Evolutionary conservation across 805 yeast species (phyloP).

Genomic region (Schwanniomyces yamadae): DNA sequence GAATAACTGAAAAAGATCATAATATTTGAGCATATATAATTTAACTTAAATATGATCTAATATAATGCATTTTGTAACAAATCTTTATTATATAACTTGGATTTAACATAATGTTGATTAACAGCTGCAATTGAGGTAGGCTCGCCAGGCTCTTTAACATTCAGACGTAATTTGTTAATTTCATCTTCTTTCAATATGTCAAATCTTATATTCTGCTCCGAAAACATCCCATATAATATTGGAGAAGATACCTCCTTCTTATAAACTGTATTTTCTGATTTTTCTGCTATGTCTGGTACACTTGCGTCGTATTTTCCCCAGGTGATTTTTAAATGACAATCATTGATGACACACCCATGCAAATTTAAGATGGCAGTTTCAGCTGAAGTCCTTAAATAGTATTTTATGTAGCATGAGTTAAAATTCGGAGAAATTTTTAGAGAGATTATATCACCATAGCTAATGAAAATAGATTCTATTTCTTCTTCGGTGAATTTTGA

Average conservation of each 20-base stretch:
- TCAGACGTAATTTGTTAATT: conserved; percentile 8
- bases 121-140: conserved; percentile 14
- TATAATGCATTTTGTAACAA: conserved; percentile 7
- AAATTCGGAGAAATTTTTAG: conserved; percentile 20
- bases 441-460: conserved; percentile 55
- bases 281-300: no score
- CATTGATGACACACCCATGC: conserved; percentile 30
- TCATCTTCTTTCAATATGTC: conserved; percentile 14
- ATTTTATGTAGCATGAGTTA: conserved; percentile 25
- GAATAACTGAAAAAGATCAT: conserved; percentile 45
- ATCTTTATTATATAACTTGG: conserved; percentile 11
- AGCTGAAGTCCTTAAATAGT: conserved; percentile 31
- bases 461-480: conserved; percentile 55
- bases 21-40: no score
- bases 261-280: conserved; percentile 9
- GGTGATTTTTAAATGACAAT: conserved; percentile 23
- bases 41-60: neutral
- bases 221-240: conserved; percentile 15
- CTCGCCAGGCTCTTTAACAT: conserved; percentile 16
- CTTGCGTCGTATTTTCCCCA: conserved; percentile 39
- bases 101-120: conserved; percentile 17
- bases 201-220: conserved; percentile 15
- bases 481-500: conserved; percentile 60
- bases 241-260: conserved; percentile 19
- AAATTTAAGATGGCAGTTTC: conserved; percentile 35